Percentiles rank a stretch among this genome's conserved stretches.
Conservation (phyloP, 2,329 filamentous ascomycete species). For the Colletotrichum sp. region DNA sequence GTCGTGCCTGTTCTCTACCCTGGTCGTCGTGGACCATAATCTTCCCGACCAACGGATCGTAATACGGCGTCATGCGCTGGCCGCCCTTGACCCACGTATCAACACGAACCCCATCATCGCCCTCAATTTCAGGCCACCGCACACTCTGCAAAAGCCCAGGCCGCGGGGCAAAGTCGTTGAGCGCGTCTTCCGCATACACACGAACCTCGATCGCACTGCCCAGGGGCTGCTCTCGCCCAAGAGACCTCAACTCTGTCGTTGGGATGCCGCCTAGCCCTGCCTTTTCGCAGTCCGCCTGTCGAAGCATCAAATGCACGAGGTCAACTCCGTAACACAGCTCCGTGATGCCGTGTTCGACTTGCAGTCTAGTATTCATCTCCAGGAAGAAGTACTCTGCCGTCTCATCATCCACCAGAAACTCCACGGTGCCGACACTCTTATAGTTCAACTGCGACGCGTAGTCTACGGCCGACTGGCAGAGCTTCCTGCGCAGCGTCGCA, state of each 20-base stretch:
- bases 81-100: conserved; percentile 70
- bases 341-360: conserved; percentile 73
- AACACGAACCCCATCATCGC: conserved; percentile 52
- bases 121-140: conserved; percentile 49
- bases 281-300: conserved; percentile 30
- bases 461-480: conserved; percentile 35
- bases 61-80: conserved; percentile 60
- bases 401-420: conserved; percentile 40
- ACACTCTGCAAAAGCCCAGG: conserved; percentile 65
- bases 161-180: conserved; percentile 62
- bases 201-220: conserved; percentile 43
- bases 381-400: conserved; percentile 36
- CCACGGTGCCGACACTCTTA: conserved; percentile 43
- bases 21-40: conserved; percentile 60
- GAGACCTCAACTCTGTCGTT: background rate
- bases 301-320: conserved; percentile 7
- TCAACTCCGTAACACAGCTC: background rate
- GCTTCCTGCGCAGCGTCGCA: conserved; percentile 32
- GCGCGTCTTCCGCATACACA: conserved; percentile 56
- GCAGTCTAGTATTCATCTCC: conserved; percentile 63
- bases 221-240: conserved; percentile 19
- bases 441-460: conserved; percentile 37
- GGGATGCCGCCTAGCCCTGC: background rate
- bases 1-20: conserved; percentile 49
- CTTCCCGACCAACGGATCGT: conserved; percentile 64